Evolutionary conservation across 805 yeast genomes (phyloP), one percentile per base, ranked within the genome.

Genomic region (Pichia nanzhaoensis): DNA sequence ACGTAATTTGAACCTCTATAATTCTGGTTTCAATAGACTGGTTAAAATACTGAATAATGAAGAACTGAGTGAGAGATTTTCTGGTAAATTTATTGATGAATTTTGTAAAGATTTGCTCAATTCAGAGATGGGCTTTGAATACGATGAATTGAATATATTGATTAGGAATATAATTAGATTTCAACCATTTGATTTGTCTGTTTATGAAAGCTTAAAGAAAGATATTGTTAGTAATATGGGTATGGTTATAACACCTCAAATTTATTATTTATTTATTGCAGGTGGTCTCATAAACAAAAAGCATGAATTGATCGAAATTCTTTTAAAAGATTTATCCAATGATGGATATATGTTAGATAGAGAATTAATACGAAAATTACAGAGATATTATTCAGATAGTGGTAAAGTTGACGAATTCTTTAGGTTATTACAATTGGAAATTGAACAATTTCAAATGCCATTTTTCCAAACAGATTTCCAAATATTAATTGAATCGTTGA

Each of bases 391-490:
- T 27, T 18, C 44, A 3, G 16, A 31, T 14, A 19, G 20, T 8
- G 41, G 46, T 9, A 57, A 61, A 38, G 20, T 48, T 3, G 41
- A 40, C 20, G 41, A 30, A 17, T 45, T 58, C 46, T 30, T 57
- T 21, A 58, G 51, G 27, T 31, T 56, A 17, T 45, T 57, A 45
- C 55, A 58, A 34, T 40, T 56, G 10, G 45, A 57, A n/a, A 37
- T 55, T 7, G 20, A 45, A n/a, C 27, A 43, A 4, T 41, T 49
- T 13, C 48, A 51, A 19, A 49, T 44, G 18, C 46, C 44, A 4
- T 34, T 56, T 31, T 50, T 50, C 33, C 27, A 36, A 2, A 27
- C 42, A 16, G 63, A 55, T 33, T 41, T 50, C 7, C 30, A 47
- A 14, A 39, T 40, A n/a, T 32, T 54, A 6, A 41, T 56, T 18